These are phyloP conservation scores for Aspergillus japonicus DNA, from an alignment of 2,329 filamentous ascomycete genomes.

Conservation along the genomic window DNA sequence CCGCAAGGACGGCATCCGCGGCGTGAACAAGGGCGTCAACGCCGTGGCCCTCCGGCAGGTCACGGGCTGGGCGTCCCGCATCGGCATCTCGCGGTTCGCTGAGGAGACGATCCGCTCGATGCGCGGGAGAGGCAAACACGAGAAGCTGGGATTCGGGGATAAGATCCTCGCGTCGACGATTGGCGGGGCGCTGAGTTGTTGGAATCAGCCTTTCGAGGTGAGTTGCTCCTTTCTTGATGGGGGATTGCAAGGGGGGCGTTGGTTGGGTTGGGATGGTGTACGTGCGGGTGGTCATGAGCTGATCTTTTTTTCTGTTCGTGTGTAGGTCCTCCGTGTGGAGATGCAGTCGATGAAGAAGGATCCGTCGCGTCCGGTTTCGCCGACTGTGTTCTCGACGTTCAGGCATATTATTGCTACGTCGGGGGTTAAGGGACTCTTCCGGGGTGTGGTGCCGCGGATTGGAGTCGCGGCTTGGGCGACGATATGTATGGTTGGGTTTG, in stretches of 20 bases:
- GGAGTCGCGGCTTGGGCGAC: slow-evolving; percentile 20
- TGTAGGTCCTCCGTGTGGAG: slow-evolving; percentile 12
- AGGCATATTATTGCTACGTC: slow-evolving; percentile 9
- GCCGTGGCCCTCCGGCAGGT: slow-evolving; percentile 18
- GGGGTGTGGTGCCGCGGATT: slow-evolving; percentile 18
- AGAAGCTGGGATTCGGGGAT: neutral
- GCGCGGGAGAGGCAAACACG: slow-evolving; percentile 5
- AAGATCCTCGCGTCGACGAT: slow-evolving; percentile 18
- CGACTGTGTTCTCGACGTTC: slow-evolving; percentile 9
- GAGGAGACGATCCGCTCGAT: slow-evolving; percentile 20
- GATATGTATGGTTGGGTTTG: slow-evolving; percentile 21
- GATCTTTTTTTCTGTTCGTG: neutral
- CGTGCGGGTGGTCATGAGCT: too few relatives aligned
- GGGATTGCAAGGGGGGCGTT: too few relatives aligned
- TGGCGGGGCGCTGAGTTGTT: slow-evolving; percentile 18
- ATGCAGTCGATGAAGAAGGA: slow-evolving; percentile 18
- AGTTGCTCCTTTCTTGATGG: too few relatives aligned
- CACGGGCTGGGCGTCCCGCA: slow-evolving; percentile 19
- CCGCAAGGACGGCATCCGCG: slow-evolving; percentile 6
- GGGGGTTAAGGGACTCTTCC: slow-evolving; percentile 17
- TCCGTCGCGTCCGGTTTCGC: slow-evolving; percentile 6
- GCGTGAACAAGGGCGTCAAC: slow-evolving; percentile 17
- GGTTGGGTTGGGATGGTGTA: too few relatives aligned
- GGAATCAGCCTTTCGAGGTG: slow-evolving; percentile 25
- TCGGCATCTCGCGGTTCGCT: slow-evolving; percentile 25